phyloP scores from a whole-genome alignment of 2,329 filamentous ascomycete species.

The Colletotrichum tabaci region DNA sequence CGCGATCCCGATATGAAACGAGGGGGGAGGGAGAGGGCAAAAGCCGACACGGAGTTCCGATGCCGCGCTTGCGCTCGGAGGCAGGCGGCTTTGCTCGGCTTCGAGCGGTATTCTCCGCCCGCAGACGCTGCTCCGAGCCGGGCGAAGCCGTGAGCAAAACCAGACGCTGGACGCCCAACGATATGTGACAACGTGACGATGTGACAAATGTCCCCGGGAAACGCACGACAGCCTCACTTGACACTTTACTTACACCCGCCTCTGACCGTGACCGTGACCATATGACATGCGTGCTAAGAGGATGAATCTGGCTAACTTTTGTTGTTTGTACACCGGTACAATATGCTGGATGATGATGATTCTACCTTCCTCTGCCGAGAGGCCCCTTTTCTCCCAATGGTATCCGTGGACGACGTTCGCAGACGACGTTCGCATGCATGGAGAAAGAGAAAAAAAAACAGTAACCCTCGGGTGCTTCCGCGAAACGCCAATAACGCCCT shows the following conservation, averaged over 20 bases:
- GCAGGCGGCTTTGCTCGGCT: conserved; percentile 5
- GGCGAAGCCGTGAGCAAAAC: no score
- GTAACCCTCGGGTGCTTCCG: background rate
- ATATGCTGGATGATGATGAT: conserved; percentile 2
- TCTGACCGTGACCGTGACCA: background rate
- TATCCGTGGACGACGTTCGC: conserved; percentile 10
- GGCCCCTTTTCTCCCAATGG: conserved; percentile 6
- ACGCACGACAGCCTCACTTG: background rate
- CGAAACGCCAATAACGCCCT: conserved; percentile 26
- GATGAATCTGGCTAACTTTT: background rate
- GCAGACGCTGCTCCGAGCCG: background rate
- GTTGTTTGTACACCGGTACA: conserved; percentile 4
- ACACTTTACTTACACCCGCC: background rate
- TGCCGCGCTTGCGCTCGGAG: background rate
- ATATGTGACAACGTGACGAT: no score
- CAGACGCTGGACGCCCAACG: background rate
- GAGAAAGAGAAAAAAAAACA: background rate
- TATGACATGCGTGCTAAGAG: background rate
- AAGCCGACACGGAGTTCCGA: conserved; percentile 7
- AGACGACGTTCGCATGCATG: background rate
- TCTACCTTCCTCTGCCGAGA: background rate
- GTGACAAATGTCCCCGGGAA: background rate
- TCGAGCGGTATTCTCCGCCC: background rate
- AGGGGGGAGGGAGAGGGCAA: no score
- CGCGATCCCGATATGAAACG: background rate